phyloP scores from a whole-genome alignment of 331 rosid species.

The Saraca asoca region DNA sequence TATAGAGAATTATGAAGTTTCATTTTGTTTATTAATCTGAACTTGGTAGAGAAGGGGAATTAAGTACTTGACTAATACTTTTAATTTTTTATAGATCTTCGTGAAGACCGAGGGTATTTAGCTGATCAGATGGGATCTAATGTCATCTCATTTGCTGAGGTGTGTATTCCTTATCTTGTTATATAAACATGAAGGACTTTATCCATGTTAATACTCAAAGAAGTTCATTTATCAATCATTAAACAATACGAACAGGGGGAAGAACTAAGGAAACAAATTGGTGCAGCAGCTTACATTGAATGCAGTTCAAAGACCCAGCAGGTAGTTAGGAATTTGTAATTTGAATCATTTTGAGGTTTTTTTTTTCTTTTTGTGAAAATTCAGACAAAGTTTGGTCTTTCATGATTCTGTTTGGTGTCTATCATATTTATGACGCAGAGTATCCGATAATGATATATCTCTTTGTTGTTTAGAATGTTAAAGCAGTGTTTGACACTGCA shows the following conservation, averaged over 20 bases:
- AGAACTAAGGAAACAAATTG: constrained; percentile 94
- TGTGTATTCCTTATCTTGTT: constrained; percentile 27
- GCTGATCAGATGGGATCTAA: constrained; percentile 79
- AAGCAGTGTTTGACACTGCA: constrained; percentile 92
- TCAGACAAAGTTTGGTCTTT: background rate
- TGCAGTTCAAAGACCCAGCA: constrained; percentile 98
- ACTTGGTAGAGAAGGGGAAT: background rate
- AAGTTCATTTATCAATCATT: constrained; percentile 27
- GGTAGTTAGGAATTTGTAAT: constrained; percentile 43
- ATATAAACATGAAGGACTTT: background rate
- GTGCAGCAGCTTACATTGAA: constrained; percentile 94
- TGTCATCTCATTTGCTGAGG: constrained; percentile 80
- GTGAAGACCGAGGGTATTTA: constrained; percentile 66
- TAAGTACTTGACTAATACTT: constrained; percentile 9
- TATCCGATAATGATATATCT: constrained; percentile 4
- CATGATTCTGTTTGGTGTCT: background rate
- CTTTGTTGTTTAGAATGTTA: constrained; percentile 74
- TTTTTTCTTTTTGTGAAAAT: background rate
- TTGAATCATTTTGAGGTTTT: background rate
- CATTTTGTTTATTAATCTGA: background rate
- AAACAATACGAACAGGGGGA: constrained; percentile 62
- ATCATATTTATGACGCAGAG: constrained; percentile 11
- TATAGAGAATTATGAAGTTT: background rate
- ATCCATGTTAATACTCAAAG: background rate
- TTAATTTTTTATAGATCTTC: constrained; percentile 61